These are phyloP conservation scores for Gleditsia sinensis DNA, from an alignment of 306 rosid genomes.

Conservation along the genomic window DNA sequence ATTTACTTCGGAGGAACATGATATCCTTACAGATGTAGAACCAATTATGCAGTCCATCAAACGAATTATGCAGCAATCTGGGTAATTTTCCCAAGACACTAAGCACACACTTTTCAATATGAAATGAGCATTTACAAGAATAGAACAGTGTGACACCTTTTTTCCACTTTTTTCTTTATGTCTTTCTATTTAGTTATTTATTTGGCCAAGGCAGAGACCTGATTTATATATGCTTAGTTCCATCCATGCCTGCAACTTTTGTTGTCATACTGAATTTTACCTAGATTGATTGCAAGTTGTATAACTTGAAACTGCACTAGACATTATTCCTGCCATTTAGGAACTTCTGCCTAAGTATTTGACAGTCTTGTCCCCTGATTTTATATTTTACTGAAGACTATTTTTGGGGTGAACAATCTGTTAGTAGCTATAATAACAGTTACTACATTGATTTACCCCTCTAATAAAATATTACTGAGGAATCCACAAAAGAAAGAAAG, in stretches of 20 bases:
- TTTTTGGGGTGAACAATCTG: background rate
- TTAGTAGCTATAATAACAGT: constrained; percentile 19
- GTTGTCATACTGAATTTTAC: no score
- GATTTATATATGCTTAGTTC: no score
- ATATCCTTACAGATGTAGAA: constrained; percentile 57
- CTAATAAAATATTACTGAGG: background rate
- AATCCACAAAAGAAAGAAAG: background rate
- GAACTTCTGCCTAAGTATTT: constrained; percentile 24
- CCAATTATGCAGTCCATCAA: constrained; percentile 67
- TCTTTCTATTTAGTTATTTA: no score
- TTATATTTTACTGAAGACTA: background rate
- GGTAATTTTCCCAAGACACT: constrained; percentile 54
- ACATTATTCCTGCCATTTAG: constrained; percentile 26
- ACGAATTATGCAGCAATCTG: constrained; percentile 78
- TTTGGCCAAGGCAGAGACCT: no score
- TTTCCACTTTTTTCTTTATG: no score
- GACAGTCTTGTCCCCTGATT: constrained; percentile 16
- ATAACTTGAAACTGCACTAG: constrained; percentile 18
- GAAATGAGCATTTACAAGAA: background rate
- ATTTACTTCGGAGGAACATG: constrained; percentile 82
- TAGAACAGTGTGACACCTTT: background rate
- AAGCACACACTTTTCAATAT: background rate
- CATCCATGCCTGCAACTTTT: no score
- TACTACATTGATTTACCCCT: constrained; percentile 4
- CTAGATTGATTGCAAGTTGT: constrained; percentile 19